These are phyloP conservation scores for Epichloe gansuensis DNA, from an alignment of 2,329 filamentous ascomycete genomes.

Conservation along the genomic window DNA sequence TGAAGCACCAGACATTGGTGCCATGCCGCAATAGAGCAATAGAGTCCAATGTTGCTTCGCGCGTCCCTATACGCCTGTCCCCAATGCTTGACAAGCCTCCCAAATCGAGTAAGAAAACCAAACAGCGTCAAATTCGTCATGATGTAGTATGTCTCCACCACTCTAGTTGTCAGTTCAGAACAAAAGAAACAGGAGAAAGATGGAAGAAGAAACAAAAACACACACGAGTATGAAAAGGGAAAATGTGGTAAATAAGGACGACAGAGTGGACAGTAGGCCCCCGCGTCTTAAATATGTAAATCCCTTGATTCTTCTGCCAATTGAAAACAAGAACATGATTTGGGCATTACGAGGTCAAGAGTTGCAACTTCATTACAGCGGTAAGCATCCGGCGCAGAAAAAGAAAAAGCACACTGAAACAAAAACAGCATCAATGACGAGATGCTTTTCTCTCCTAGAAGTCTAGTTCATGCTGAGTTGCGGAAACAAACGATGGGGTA, in stretches of 20 bases:
- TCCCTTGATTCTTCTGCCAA: too few species aligned
- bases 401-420: background rate
- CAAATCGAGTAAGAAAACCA: background rate
- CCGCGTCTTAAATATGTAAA: too few species aligned
- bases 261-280: too few species aligned
- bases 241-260: too few species aligned
- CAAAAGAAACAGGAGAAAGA: background rate
- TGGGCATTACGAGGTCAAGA: too few species aligned
- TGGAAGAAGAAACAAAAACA: background rate
- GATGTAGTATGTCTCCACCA: background rate
- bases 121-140: constrained; percentile 1
- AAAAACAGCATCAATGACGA: background rate
- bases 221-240: background rate
- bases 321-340: too few species aligned
- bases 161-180: background rate
- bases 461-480: background rate
- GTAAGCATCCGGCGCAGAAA: background rate
- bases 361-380: background rate
- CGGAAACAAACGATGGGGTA: constrained; percentile 11
- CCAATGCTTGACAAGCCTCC: background rate
- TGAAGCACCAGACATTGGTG: background rate
- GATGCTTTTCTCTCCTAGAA: background rate
- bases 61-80: background rate
- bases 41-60: background rate
- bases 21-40: background rate